Conservation (phyloP, 257 asterid species). For the Solanum lycopersicoides region DNA sequence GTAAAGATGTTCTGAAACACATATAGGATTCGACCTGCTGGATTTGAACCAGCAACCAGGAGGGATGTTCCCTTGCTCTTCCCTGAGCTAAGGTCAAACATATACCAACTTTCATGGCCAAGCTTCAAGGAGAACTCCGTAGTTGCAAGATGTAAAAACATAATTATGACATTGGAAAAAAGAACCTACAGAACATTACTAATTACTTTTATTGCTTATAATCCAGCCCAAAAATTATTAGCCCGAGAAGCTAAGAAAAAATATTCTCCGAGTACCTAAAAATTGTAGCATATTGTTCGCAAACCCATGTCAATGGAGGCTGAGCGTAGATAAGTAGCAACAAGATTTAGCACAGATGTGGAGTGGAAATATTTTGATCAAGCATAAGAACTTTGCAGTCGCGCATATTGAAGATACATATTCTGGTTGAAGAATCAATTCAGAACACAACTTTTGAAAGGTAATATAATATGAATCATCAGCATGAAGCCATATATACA, state of each 20-base stretch:
- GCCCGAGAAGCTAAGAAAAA: not conserved
- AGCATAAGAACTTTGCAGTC: not conserved
- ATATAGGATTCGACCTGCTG: constrained; percentile 7
- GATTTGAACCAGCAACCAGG: constrained; percentile 20
- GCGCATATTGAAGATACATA: not conserved
- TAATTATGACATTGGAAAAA: not conserved
- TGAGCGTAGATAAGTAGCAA: not conserved
- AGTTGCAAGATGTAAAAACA: not conserved
- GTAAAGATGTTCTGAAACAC: not conserved
- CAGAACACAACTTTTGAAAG: not conserved
- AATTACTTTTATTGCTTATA: not conserved
- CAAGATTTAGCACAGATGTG: not conserved
- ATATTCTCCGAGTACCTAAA: not conserved
- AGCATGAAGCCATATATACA: not conserved
- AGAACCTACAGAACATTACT: not conserved
- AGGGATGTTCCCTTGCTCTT: constrained; percentile 20
- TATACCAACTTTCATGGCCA: not conserved
- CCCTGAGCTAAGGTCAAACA: constrained; percentile 15
- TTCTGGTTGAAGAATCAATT: not conserved
- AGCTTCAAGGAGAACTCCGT: not conserved
- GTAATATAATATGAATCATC: not conserved
- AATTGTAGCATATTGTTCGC: not conserved
- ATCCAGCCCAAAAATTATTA: not conserved
- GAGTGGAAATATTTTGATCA: not conserved
- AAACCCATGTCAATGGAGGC: not conserved